Percentiles rank a stretch among this genome's conserved stretches.
phyloP scores from a whole-genome alignment of 2,329 filamentous ascomycete genomes.

The Xylariales sp. region DNA sequence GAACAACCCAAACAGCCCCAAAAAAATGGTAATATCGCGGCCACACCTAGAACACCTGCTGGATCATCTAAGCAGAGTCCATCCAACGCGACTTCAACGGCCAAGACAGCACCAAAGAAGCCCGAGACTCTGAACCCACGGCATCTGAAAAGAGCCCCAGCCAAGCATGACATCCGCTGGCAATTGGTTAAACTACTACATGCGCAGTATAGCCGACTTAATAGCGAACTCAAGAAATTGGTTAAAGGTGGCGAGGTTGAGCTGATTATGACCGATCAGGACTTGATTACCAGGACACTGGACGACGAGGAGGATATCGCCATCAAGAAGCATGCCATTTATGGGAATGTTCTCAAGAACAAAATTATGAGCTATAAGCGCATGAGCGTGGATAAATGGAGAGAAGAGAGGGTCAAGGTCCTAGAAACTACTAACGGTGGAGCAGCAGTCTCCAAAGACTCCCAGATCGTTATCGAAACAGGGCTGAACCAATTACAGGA shows the following conservation, averaged over 20 bases:
- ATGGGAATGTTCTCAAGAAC: slow-evolving; percentile 79
- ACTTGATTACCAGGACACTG: slow-evolving; percentile 63
- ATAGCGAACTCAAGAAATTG: slow-evolving; percentile 54
- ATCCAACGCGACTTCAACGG: slow-evolving; percentile 2
- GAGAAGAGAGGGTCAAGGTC: slow-evolving; percentile 44
- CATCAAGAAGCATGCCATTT: slow-evolving; percentile 63
- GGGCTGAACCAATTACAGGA: slow-evolving; percentile 67
- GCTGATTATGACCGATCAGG: slow-evolving; percentile 59
- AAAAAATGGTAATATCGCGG: not conserved
- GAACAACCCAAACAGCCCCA: not conserved
- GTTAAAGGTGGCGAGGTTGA: slow-evolving; percentile 42
- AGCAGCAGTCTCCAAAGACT: slow-evolving; percentile 26
- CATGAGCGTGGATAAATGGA: slow-evolving; percentile 71
- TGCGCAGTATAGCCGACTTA: slow-evolving; percentile 61
- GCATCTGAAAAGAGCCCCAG: slow-evolving; percentile 53
- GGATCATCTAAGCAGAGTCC: slow-evolving; percentile 2
- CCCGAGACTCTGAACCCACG: slow-evolving; percentile 63
- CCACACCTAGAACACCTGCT: slow-evolving; percentile 1
- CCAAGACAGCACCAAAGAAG: slow-evolving; percentile 21
- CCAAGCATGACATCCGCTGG: slow-evolving; percentile 50
- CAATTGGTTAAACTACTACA: slow-evolving; percentile 61
- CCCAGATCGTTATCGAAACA: slow-evolving; percentile 58
- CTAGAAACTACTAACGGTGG: slow-evolving; percentile 26
- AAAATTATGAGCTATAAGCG: slow-evolving; percentile 71
- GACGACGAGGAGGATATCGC: slow-evolving; percentile 78